phyloP scores from a whole-genome alignment of 371 early-diverging fungal genomes.

The Mortierella sp. region DNA sequence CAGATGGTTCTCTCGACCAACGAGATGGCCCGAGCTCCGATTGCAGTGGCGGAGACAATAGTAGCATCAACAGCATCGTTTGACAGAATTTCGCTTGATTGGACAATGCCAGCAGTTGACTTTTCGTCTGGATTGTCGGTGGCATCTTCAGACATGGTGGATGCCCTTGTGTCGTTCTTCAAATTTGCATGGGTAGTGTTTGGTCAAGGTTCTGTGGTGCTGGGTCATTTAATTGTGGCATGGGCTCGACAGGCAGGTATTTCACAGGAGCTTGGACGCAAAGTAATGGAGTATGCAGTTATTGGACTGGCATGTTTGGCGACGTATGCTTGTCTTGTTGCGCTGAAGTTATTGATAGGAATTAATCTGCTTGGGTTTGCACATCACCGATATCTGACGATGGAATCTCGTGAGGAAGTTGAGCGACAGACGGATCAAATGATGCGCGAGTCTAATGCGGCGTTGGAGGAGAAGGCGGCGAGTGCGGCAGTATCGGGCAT shows the following conservation, averaged over 20 bases:
- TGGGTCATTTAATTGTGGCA: slow-evolving; percentile 10
- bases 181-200: slow-evolving; percentile 25
- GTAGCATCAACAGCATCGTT: slow-evolving; percentile 23
- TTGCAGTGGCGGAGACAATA: slow-evolving; percentile 20
- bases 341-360: slow-evolving; percentile 81
- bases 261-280: slow-evolving; percentile 36
- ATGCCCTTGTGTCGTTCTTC: slow-evolving; percentile 21
- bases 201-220: slow-evolving; percentile 10
- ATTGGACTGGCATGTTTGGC: slow-evolving; percentile 35
- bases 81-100: slow-evolving; percentile 25
- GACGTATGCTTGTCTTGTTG: slow-evolving; percentile 64
- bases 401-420: slow-evolving; percentile 68
- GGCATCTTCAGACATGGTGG: slow-evolving; percentile 17
- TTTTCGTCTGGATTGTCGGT: slow-evolving; percentile 30
- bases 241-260: slow-evolving; percentile 35
- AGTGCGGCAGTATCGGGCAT: slow-evolving; percentile 29
- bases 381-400: slow-evolving; percentile 69
- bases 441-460: slow-evolving; percentile 65
- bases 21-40: slow-evolving; percentile 5
- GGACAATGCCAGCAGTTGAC: slow-evolving; percentile 34
- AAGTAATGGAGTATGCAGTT: slow-evolving; percentile 37
- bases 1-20: slow-evolving; percentile 69
- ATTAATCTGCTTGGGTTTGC: slow-evolving; percentile 80
- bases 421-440: slow-evolving; percentile 62
- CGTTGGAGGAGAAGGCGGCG: slow-evolving; percentile 71